These are phyloP conservation scores for Thraustochytrium sp. DNA, from an alignment of 352 stramenopile species.

Conservation along the genomic window DNA sequence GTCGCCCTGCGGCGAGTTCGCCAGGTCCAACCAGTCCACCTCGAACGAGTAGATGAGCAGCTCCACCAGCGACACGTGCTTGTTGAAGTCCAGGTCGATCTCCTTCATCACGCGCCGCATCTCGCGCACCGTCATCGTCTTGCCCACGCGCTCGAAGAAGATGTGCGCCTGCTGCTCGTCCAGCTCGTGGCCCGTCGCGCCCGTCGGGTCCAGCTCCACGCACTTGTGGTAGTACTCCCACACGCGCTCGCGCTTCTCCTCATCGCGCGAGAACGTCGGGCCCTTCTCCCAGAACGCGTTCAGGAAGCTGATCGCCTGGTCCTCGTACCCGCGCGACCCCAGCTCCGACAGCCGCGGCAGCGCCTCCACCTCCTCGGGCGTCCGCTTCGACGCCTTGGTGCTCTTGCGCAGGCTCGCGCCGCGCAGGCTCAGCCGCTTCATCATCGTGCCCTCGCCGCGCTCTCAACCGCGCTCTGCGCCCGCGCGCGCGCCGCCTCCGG, in stretches of 20 bases:
- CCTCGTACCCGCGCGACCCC: slow-evolving; percentile 9
- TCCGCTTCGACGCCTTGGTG: neutral
- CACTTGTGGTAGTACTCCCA: slow-evolving; percentile 47
- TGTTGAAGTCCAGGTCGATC: slow-evolving; percentile 55
- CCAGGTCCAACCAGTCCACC: slow-evolving; percentile 48
- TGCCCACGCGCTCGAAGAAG: slow-evolving; percentile 45
- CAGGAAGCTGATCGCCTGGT: slow-evolving; percentile 44
- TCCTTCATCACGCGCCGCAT: slow-evolving; percentile 49
- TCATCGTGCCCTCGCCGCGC: neutral
- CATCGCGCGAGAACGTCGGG: neutral
- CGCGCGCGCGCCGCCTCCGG: no score
- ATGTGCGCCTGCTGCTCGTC: slow-evolving; percentile 49
- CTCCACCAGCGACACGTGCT: slow-evolving; percentile 48
- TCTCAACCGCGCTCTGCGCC: no score
- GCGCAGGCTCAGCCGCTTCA: neutral
- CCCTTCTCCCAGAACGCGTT: slow-evolving; percentile 46
- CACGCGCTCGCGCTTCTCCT: slow-evolving; percentile 19
- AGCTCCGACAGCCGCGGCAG: slow-evolving; percentile 27
- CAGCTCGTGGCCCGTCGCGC: slow-evolving; percentile 45
- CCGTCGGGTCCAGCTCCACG: slow-evolving; percentile 35
- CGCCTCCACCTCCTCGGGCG: neutral
- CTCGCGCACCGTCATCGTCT: slow-evolving; percentile 48
- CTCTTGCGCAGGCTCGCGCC: neutral
- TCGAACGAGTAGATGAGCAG: slow-evolving; percentile 51
- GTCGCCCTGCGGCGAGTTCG: slow-evolving; percentile 44